phyloP scores from a whole-genome alignment of 805 yeast genomes.

The Hyphopichia homilentoma region DNA sequence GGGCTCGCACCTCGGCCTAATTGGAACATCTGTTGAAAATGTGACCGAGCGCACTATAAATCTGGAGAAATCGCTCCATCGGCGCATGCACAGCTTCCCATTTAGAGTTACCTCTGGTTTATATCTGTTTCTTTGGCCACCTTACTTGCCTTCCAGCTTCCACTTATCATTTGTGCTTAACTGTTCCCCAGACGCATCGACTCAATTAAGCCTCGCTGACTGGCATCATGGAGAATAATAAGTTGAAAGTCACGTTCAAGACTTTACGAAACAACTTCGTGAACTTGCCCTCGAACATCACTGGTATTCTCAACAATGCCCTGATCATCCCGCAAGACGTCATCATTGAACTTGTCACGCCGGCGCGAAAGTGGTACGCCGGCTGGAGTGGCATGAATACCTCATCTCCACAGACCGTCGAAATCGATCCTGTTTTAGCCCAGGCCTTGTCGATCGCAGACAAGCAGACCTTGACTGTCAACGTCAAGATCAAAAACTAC shows the following conservation, averaged over 20 bases:
- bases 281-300: conserved; percentile 49
- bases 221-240: conserved; percentile 38
- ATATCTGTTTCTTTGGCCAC: too few species aligned
- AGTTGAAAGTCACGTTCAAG: conserved; percentile 23
- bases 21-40: too few species aligned
- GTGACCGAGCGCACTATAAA: too few species aligned
- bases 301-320: conserved; percentile 45
- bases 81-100: too few species aligned
- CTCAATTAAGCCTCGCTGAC: too few species aligned
- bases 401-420: conserved; percentile 34
- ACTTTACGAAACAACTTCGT: conserved; percentile 47
- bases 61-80: too few species aligned
- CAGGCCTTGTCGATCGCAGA: conserved; percentile 45
- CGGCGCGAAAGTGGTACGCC: conserved; percentile 32
- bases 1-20: too few species aligned
- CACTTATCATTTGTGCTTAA: too few species aligned
- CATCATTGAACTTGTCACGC: conserved; percentile 43
- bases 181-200: too few species aligned
- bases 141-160: too few species aligned
- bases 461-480: conserved; percentile 33
- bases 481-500: conserved; percentile 46
- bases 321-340: conserved; percentile 57
- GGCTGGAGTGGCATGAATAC: conserved; percentile 69
- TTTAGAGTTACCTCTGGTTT: too few species aligned
- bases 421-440: conserved; percentile 69